Conservation (phyloP, 78 protist genomes). For the Creolimax fragrantissima region DNA sequence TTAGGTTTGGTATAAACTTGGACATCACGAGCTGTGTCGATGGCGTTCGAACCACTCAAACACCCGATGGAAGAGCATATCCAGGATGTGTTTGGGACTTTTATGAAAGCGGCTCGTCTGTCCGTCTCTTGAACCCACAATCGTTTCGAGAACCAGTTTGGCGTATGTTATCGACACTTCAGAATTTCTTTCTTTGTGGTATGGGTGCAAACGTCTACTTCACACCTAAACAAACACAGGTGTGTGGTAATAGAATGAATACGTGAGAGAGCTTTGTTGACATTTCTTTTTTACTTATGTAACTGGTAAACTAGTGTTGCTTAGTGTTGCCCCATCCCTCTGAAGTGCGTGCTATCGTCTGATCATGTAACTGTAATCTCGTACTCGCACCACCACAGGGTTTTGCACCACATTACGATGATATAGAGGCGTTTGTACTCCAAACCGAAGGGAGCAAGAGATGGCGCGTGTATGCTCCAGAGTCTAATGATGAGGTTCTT, state of each 20-base stretch:
- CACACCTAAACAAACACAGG: conserved; percentile 72
- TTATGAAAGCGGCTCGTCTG: conserved; percentile 42
- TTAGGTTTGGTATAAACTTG: conserved; percentile 41
- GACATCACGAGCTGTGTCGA: conserved; percentile 48
- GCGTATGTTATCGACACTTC: conserved; percentile 36
- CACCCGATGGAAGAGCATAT: conserved; percentile 50
- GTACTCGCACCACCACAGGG: too few species aligned
- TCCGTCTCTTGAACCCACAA: conserved; percentile 59
- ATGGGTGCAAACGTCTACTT: conserved; percentile 74
- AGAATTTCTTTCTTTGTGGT: conserved; percentile 47
- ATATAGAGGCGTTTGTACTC: conserved; percentile 76
- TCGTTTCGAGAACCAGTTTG: conserved; percentile 39
- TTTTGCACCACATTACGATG: conserved; percentile 90
- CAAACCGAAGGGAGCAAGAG: conserved; percentile 74
- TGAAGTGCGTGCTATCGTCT: too few species aligned
- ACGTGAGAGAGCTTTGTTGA: too few species aligned
- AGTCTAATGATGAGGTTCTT: background rate
- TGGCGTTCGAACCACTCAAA: conserved; percentile 39
- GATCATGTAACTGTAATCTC: too few species aligned
- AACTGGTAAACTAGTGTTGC: too few species aligned
- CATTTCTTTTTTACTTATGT: too few species aligned
- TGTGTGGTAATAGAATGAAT: too few species aligned
- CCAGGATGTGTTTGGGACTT: conserved; percentile 20
- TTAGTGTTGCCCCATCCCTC: too few species aligned
- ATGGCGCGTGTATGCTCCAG: conserved; percentile 64